Conservation (phyloP, 1,284 basidiomycete species). For the Fomitopsis palustris region DNA sequence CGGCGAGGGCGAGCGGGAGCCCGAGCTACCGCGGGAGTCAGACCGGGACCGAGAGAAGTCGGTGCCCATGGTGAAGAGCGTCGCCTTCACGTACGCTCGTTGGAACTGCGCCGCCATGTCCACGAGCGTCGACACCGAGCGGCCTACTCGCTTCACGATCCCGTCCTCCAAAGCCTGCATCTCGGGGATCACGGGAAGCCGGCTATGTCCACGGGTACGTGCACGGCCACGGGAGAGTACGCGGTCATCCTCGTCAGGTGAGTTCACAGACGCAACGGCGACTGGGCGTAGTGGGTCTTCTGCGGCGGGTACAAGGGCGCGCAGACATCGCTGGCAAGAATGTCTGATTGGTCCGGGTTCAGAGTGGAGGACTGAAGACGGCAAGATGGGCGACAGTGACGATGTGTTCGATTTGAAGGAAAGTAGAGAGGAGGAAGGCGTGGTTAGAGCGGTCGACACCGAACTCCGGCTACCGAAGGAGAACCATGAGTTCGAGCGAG, state of each 20-base stretch:
- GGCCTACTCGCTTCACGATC: slow-evolving; percentile 34
- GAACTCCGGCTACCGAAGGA: slow-evolving; percentile 46
- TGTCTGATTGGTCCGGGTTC: slow-evolving; percentile 2
- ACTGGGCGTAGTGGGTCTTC: slow-evolving; percentile 16
- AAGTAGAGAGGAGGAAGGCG: slow-evolving; percentile 31
- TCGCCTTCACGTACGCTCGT: slow-evolving; percentile 49
- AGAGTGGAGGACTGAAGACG: slow-evolving; percentile 13
- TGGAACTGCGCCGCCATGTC: slow-evolving; percentile 55
- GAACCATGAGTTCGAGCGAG: slow-evolving; percentile 52
- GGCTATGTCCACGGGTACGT: not conserved
- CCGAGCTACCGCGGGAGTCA: slow-evolving; percentile 15
- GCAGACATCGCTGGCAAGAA: slow-evolving; percentile 9
- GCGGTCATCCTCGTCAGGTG: not conserved
- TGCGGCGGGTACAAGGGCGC: slow-evolving; percentile 6
- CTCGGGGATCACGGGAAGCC: not conserved
- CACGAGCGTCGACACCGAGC: slow-evolving; percentile 44
- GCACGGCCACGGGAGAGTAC: slow-evolving; percentile 1
- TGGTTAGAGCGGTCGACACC: slow-evolving; percentile 31
- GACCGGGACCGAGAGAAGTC: slow-evolving; percentile 15
- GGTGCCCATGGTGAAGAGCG: slow-evolving; percentile 41
- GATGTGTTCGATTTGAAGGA: slow-evolving; percentile 26
- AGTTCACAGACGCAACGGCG: slow-evolving; percentile 5
- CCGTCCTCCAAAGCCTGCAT: slow-evolving; percentile 3
- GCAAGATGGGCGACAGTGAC: slow-evolving; percentile 18
- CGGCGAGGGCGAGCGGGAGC: slow-evolving; percentile 17